These are phyloP conservation scores for Penicillium sp. DNA, from an alignment of 2,329 filamentous ascomycete genomes.

Conservation along the genomic window DNA sequence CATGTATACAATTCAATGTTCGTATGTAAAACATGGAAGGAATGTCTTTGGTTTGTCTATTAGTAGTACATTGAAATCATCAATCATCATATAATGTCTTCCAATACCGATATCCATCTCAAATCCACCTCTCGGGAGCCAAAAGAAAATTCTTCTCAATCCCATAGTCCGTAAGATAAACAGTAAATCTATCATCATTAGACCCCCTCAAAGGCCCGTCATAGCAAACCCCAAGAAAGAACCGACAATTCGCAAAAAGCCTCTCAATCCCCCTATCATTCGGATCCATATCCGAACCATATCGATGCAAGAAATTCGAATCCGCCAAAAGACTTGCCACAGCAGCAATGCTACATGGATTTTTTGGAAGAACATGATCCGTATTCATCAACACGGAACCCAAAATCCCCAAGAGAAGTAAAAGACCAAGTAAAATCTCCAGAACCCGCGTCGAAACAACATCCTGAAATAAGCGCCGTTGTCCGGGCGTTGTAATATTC, in stretches of 20 bases:
- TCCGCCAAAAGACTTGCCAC: slow-evolving; percentile 12
- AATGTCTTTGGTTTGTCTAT: background rate
- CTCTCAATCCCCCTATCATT: background rate
- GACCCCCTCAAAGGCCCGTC: background rate
- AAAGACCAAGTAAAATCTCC: background rate
- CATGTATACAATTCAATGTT: background rate
- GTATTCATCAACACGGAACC: slow-evolving; percentile 7
- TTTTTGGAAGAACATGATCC: slow-evolving; percentile 12
- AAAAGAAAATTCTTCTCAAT: background rate
- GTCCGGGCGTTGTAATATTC: slow-evolving; percentile 3
- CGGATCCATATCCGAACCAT: background rate
- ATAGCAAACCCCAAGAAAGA: background rate
- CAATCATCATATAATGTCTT: background rate
- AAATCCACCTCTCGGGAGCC: background rate
- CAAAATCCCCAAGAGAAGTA: slow-evolving; percentile 2
- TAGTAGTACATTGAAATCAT: background rate
- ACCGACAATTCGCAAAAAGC: background rate
- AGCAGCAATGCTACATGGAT: slow-evolving; percentile 13
- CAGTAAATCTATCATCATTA: background rate
- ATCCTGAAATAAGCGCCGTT: slow-evolving; percentile 7
- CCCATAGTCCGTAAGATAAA: slow-evolving; percentile 1
- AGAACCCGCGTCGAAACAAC: slow-evolving; percentile 4
- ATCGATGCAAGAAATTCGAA: slow-evolving; percentile 6
- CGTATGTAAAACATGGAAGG: background rate
- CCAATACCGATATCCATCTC: background rate